Percentiles rank a stretch among this genome's conserved stretches.
Conservation (phyloP, 257 asterid genomes). For the Solanum lignicaule region DNA sequence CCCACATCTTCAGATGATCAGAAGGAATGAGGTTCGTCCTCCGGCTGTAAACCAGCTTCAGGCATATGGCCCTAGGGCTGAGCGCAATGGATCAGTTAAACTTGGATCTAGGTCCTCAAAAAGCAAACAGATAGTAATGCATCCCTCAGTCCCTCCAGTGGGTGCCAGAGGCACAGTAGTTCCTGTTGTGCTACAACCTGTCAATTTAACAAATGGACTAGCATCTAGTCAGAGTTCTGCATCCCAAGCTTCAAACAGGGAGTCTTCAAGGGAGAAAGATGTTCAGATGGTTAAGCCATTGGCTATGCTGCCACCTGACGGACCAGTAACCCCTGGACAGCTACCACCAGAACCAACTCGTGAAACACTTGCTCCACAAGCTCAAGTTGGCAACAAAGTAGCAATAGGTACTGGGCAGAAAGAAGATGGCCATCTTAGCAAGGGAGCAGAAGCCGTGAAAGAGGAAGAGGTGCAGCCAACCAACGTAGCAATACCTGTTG, state of each 20-base stretch:
- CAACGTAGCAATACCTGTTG: slow-evolving; percentile 12
- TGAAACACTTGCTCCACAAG: slow-evolving; percentile 10
- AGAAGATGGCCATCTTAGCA: slow-evolving; percentile 12
- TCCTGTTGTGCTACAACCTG: slow-evolving; percentile 58
- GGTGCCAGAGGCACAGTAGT: slow-evolving; percentile 50
- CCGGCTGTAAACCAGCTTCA: slow-evolving; percentile 24
- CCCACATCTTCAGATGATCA: slow-evolving; percentile 65
- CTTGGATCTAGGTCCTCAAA: slow-evolving; percentile 19
- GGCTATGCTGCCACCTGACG: slow-evolving; percentile 56
- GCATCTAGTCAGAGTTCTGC: slow-evolving; percentile 14
- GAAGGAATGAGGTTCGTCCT: slow-evolving; percentile 33
- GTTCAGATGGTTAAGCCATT: slow-evolving; percentile 58
- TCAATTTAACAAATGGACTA: slow-evolving; percentile 22
- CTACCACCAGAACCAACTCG: slow-evolving; percentile 16
- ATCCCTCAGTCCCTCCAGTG: slow-evolving; percentile 37
- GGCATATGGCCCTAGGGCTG: slow-evolving; percentile 1
- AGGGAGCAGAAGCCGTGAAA: slow-evolving; percentile 11
- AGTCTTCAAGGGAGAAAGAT: slow-evolving; percentile 37
- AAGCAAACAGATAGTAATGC: slow-evolving; percentile 20
- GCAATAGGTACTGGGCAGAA: slow-evolving; percentile 17
- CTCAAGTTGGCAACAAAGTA: slow-evolving; percentile 24
- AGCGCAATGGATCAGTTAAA: neutral
- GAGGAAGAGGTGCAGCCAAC: slow-evolving; percentile 22
- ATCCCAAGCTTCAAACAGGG: slow-evolving; percentile 11
- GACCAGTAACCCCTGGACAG: slow-evolving; percentile 37